Base-by-base conservation (phyloP, 495 filamentous ascomycete genomes). In the Penicillium flavigenum region DNA sequence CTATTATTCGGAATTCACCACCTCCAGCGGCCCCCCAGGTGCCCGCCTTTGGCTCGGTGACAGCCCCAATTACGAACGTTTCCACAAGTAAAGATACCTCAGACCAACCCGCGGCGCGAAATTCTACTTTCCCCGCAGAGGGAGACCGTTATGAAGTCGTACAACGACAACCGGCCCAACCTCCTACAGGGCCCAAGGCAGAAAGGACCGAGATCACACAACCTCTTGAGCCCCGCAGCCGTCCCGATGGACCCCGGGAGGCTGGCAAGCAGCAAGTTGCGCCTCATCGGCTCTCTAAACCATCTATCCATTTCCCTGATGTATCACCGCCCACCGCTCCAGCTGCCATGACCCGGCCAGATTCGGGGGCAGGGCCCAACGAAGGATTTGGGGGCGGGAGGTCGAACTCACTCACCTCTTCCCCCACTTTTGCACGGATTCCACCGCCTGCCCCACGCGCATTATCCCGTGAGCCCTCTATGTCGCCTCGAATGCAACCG, bases 11-110 rank as follows among this genome's bases (percentile, higher is more conserved):
- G 56, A 61, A 74, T 24, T 79, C 88, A 20, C 86, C 90, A 11
- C 90, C 90, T 17, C 88, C 89, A n/a, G 77, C 88, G 47, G 87
- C 88, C 38, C 89, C 90, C 12, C 86, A 89, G 32, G 90, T 92
- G 3, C 90, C 90, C 17, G 87, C 89, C 2, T 93, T 95, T 76
- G 89, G 89, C 11, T 88, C 86, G 12, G 64, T 79, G 2, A 62
- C 67, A 22, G 63, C 70, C 17, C 71, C 65, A 26, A 74, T 72
- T 24, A 67, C 68, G 7, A 63, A 61, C 46, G 42, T 61, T 11
- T 59, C 64, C n/a, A 16, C 56, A 2, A 56, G 66, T 17, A 80
- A 79, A 63, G 62, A 63, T 17, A 26, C 59, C 3, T 27, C 77
- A 2, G 81, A 81, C 4, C 75, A 73, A 36, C 71, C 76, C 34